These are phyloP conservation scores for Sporobolomyces roseus DNA, from an alignment of 768 basidiomycete genomes.

Conservation along the genomic window DNA sequence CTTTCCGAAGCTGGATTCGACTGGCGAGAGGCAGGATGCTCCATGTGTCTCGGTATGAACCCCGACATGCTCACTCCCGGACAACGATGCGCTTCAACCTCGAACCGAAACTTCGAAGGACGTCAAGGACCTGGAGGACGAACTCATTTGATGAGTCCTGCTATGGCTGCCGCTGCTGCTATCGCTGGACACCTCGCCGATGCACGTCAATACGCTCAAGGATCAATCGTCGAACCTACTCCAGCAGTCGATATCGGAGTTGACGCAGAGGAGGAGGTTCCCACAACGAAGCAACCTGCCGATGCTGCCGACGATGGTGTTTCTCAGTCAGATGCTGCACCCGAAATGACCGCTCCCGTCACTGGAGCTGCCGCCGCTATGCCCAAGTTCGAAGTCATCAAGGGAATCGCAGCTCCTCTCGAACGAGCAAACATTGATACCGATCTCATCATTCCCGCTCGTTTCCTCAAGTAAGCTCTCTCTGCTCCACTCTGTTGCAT, in stretches of 20 bases:
- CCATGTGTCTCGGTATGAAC: slow-evolving; percentile 96
- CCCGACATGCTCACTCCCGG: slow-evolving; percentile 80
- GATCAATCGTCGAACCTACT: slow-evolving; percentile 56
- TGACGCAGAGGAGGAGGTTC: slow-evolving; percentile 43
- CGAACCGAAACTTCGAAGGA: slow-evolving; percentile 90
- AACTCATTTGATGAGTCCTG: slow-evolving; percentile 82
- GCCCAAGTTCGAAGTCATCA: slow-evolving; percentile 44
- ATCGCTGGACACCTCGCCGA: slow-evolving; percentile 79
- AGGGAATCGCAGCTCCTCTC: slow-evolving; percentile 45
- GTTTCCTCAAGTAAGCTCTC: slow-evolving; percentile 59
- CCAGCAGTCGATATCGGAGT: slow-evolving; percentile 46
- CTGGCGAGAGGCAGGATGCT: slow-evolving; percentile 92
- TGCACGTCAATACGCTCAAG: slow-evolving; percentile 71
- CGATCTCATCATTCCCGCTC: slow-evolving; percentile 90
- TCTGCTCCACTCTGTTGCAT: background rate
- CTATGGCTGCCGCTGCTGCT: slow-evolving; percentile 89
- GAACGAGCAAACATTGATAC: slow-evolving; percentile 63
- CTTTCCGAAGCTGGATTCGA: slow-evolving; percentile 90
- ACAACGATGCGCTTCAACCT: slow-evolving; percentile 80
- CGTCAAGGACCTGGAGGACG: slow-evolving; percentile 80
- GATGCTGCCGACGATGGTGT: slow-evolving; percentile 36
- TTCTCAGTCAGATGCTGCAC: slow-evolving; percentile 43
- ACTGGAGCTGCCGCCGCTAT: slow-evolving; percentile 34
- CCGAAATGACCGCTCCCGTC: slow-evolving; percentile 45
- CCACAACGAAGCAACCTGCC: slow-evolving; percentile 25